phyloP scores from a whole-genome alignment of 805 yeast species.

The Cyberlindnera mississippiensis region DNA sequence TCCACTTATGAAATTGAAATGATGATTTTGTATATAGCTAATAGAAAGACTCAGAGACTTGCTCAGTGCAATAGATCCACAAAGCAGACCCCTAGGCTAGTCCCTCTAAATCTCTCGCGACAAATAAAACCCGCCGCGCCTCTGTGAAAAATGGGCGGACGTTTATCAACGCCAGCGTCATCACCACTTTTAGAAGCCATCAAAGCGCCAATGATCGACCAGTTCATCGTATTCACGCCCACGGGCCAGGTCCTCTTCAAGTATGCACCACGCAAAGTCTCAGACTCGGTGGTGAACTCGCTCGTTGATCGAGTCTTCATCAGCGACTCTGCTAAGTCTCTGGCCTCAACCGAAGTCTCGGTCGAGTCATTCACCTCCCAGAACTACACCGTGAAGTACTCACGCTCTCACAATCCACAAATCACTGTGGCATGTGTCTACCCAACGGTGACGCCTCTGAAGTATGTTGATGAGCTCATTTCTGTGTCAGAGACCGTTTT shows the following conservation, averaged over 20 bases:
- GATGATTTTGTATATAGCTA: no score
- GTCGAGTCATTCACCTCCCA: slow-evolving; percentile 35
- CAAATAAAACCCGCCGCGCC: no score
- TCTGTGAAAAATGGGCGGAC: no score
- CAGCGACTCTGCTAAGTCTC: slow-evolving; percentile 29
- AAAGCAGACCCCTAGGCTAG: no score
- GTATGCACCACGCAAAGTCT: slow-evolving; percentile 37
- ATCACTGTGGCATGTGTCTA: slow-evolving; percentile 42
- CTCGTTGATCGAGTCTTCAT: slow-evolving; percentile 48
- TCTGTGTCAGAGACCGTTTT: slow-evolving; percentile 28
- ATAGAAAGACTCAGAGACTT: no score
- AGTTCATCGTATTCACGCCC: slow-evolving; percentile 44
- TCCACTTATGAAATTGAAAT: slow-evolving; percentile 47
- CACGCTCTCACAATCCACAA: slow-evolving; percentile 39
- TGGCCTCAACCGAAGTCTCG: slow-evolving; percentile 24
- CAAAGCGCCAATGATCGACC: slow-evolving; percentile 38
- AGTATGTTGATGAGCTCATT: slow-evolving; percentile 34
- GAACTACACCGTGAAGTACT: slow-evolving; percentile 43
- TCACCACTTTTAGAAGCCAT: no score
- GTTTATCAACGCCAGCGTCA: no score
- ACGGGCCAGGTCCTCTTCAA: slow-evolving; percentile 53
- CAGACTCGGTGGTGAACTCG: slow-evolving; percentile 40
- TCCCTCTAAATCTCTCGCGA: no score
- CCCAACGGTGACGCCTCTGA: slow-evolving; percentile 34
- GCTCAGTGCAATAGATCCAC: no score